Base-by-base conservation (phyloP, 345 rosid genomes). In the Euclidium syriacum region DNA sequence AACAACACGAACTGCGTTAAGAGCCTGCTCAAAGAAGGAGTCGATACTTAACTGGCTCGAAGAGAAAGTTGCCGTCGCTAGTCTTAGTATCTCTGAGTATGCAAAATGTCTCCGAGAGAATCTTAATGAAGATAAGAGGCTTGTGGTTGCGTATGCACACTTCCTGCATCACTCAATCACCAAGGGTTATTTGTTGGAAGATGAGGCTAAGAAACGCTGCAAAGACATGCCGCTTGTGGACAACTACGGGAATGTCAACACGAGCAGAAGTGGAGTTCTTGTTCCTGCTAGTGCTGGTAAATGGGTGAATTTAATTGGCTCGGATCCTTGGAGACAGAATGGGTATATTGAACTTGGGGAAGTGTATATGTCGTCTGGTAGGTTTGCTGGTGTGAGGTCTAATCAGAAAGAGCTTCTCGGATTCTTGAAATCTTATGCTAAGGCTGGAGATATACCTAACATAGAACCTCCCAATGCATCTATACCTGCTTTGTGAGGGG, bases 241-340 rank as follows among this genome's bases (percentile, higher is more conserved):
- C 62, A 82, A 66, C 49, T 79, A 75, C 42, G 80, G 90, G 1
- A 0, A 4, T 46, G 78, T 79, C 9, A 51, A 10, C 29, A 75
- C 42, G 0, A 29, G 1, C 3, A 47, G 73, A 18, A 22, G 4
- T 2, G 82, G 73, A 0, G 76, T 82, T 75, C 89, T 89, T 61
- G 85, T 89, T 29, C 89, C 95, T 6, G 91, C 84, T 40, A 77
- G 65, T 3, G 78, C 40, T 34, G 84, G 95, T 74, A 81, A 83
- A 66, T 88, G 94, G 96, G 71, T 65, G 6, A 52, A 74, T 39
- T 41, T 88, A 47, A 59, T 76, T 40, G 78, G 58, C 38, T 82
- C 87, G 10, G 81, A 77, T 47, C 87, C 80, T 4, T 84, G 90
- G 90, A 78, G 73, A 20, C 38, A 18, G 5, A 77, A 66, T 1